phyloP scores from a whole-genome alignment of 306 rosid genomes.

The Medicago lupulina region DNA sequence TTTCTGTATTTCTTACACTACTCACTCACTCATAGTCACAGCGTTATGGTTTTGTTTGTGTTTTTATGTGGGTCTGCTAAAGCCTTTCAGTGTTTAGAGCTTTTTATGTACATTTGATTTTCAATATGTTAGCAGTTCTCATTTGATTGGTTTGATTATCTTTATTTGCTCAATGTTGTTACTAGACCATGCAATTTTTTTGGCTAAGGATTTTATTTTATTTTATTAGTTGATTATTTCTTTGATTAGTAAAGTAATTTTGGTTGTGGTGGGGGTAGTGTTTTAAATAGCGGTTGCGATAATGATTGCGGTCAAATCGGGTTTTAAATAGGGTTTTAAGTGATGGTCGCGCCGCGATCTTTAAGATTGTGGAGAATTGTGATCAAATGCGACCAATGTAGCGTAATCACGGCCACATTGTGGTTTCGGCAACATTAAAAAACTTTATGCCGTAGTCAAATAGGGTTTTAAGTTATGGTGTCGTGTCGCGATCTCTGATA shows the following conservation, averaged over 20 bases:
- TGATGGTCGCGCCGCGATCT: neutral
- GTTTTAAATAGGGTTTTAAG: neutral
- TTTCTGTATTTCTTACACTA: too few relatives aligned
- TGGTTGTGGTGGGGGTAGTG: too few relatives aligned
- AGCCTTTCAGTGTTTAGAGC: neutral
- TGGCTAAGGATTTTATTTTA: neutral
- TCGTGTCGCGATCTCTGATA: neutral
- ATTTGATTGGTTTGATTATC: neutral
- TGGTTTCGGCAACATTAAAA: neutral
- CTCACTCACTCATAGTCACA: neutral
- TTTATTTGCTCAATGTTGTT: neutral
- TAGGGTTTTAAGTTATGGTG: too few relatives aligned
- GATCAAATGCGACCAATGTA: neutral
- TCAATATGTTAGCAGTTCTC: too few relatives aligned
- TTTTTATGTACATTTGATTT: neutral
- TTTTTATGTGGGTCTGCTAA: neutral
- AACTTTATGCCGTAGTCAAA: too few relatives aligned
- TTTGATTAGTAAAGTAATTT: too few relatives aligned
- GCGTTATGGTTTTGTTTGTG: neutral
- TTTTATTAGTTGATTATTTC: too few relatives aligned
- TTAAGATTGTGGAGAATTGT: neutral
- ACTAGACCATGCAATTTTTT: neutral
- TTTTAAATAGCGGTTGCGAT: neutral
- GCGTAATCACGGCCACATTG: neutral
- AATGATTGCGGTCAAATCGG: neutral